phyloP scores from a whole-genome alignment of 2,329 filamentous ascomycete genomes.

The Neonectria hederae region DNA sequence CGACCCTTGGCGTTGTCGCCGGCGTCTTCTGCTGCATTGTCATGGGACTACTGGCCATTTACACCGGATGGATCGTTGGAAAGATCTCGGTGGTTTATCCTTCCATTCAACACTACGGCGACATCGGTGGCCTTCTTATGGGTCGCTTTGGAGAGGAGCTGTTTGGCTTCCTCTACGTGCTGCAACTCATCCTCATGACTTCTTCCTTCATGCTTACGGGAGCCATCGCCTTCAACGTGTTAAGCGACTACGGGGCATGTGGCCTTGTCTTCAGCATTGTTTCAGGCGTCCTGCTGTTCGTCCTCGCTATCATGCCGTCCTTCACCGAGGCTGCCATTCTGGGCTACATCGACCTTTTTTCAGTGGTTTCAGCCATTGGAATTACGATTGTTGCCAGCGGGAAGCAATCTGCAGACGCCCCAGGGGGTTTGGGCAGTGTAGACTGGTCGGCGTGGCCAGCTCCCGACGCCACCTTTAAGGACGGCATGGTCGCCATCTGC shows the following conservation, averaged over 20 bases:
- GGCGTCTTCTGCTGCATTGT: constrained; percentile 27
- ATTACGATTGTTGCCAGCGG: constrained; percentile 29
- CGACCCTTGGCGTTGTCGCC: constrained; percentile 19
- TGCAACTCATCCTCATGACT: constrained; percentile 71
- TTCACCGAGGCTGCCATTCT: constrained; percentile 48
- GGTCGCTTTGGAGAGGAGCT: constrained; percentile 66
- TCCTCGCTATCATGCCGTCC: constrained; percentile 51
- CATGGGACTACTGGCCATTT: constrained; percentile 31
- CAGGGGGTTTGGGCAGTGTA: neutral
- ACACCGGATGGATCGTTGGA: constrained; percentile 24
- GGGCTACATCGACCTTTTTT: constrained; percentile 58
- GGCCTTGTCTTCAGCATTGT: constrained; percentile 47
- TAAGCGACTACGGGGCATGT: constrained; percentile 39
- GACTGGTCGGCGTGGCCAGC: constrained; percentile 50
- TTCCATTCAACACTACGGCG: constrained; percentile 69
- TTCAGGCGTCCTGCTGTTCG: constrained; percentile 49
- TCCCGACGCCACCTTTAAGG: constrained; percentile 53
- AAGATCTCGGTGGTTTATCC: constrained; percentile 55
- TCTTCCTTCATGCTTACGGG: constrained; percentile 74
- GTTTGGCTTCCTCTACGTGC: constrained; percentile 39
- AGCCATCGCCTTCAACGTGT: constrained; percentile 64
- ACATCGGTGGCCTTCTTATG: constrained; percentile 67
- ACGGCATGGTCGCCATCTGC: constrained; percentile 65
- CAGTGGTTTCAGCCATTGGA: constrained; percentile 64
- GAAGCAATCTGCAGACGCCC: neutral